Conservation (phyloP, 148 eudicot species). For the Heliosperma pusillum region DNA sequence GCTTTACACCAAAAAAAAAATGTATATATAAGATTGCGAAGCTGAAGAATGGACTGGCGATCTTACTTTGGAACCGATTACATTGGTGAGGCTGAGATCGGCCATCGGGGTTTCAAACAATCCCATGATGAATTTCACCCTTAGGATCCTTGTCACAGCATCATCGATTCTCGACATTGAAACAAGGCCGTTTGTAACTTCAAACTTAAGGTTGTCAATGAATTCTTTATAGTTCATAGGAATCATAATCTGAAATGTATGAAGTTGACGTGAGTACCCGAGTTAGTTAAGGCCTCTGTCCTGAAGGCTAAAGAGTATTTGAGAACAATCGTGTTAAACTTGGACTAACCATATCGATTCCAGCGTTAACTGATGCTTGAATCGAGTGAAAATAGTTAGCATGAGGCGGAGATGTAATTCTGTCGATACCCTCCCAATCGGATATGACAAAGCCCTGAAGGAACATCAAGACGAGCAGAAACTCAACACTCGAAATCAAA, state of each 20-base stretch:
- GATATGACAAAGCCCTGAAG: constrained; percentile 62
- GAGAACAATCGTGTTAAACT: neutral
- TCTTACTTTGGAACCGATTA: constrained; percentile 50
- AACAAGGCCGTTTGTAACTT: no score
- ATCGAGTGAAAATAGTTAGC: constrained; percentile 58
- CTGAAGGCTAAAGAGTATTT: neutral
- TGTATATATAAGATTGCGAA: no score
- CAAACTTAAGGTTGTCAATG: constrained; percentile 46
- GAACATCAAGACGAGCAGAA: neutral
- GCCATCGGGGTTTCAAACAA: constrained; percentile 58
- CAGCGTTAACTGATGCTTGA: constrained; percentile 53
- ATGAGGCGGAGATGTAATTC: constrained; percentile 62
- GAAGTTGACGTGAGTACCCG: neutral
- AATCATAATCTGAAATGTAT: constrained; percentile 42
- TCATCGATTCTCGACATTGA: constrained; percentile 67
- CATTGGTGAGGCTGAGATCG: constrained; percentile 43
- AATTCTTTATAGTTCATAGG: constrained; percentile 46
- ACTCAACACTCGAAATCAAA: no score
- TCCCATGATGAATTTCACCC: constrained; percentile 64
- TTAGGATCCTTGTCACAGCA: constrained; percentile 53
- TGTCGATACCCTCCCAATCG: constrained; percentile 69
- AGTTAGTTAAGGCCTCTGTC: no score
- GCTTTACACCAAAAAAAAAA: no score
- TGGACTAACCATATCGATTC: constrained; percentile 53
- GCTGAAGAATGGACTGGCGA: no score